Percentiles rank a stretch among this genome's conserved stretches.
phyloP scores from a whole-genome alignment of 768 basidiomycete genomes.

The Collybiopsis luxurians region DNA sequence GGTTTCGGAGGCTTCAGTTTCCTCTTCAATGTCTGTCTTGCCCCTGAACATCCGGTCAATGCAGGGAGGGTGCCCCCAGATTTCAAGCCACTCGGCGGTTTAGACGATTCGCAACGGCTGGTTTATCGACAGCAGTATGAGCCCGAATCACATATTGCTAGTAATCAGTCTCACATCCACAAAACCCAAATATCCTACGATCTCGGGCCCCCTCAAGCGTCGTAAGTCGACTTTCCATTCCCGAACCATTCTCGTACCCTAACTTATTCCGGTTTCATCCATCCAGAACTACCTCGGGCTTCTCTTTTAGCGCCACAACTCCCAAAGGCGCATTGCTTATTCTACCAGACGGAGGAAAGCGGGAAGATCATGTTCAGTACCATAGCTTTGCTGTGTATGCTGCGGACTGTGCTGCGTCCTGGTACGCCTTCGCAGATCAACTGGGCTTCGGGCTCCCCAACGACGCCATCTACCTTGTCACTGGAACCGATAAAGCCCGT shows the following conservation, averaged over 20 bases:
- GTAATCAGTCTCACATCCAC: background rate
- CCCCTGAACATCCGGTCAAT: conserved; percentile 17
- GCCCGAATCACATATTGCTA: background rate
- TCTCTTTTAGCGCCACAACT: no score
- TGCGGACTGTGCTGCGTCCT: background rate
- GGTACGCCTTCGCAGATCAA: background rate
- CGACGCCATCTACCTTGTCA: background rate
- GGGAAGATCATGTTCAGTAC: background rate
- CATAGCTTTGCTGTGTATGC: background rate
- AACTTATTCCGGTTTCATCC: background rate
- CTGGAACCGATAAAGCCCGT: background rate
- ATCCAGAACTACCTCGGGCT: no score
- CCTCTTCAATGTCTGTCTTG: conserved; percentile 27
- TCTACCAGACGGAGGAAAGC: background rate
- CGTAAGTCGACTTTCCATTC: background rate
- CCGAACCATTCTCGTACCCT: background rate
- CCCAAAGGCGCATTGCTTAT: background rate
- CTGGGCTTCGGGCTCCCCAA: background rate
- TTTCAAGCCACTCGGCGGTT: conserved; percentile 15
- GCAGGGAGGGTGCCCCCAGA: conserved; percentile 20
- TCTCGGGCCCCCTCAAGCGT: no score
- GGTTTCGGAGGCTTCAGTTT: conserved; percentile 24
- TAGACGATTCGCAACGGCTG: background rate
- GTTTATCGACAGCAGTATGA: background rate
- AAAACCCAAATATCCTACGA: no score